Conservation (phyloP, 1,284 basidiomycete genomes). For the Schizophyllum amplum region DNA sequence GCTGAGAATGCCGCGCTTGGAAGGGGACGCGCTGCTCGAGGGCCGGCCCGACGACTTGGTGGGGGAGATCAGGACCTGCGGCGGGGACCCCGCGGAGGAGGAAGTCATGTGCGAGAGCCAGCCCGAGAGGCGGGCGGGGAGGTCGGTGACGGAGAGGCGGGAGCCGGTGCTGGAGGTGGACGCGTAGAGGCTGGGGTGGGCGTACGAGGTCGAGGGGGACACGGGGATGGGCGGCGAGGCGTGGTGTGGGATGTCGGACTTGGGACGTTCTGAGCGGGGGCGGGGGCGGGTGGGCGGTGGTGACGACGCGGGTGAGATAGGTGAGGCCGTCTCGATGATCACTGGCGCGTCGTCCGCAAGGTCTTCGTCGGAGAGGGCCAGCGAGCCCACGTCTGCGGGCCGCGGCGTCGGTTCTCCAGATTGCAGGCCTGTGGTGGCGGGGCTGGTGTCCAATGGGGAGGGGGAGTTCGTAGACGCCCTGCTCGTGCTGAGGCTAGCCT, state of each 20-base stretch:
- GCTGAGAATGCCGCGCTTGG: not conserved
- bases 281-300: no score
- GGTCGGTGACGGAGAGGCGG: conserved; percentile 22
- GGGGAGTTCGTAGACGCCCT: conserved; percentile 1
- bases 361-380: not conserved
- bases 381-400: not conserved
- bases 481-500: conserved; percentile 3
- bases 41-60: not conserved
- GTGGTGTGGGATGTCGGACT: conserved; percentile 15
- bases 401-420: not conserved
- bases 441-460: not conserved
- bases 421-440: not conserved
- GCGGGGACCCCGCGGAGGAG: not conserved
- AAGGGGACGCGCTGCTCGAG: not conserved
- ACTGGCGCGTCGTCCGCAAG: conserved; percentile 36
- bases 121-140: conserved; percentile 58
- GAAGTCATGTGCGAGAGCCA: conserved; percentile 73
- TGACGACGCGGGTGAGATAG: no score
- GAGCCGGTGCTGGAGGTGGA: conserved; percentile 24
- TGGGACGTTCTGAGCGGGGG: conserved; percentile 34
- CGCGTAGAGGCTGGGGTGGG: conserved; percentile 14
- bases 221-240: conserved; percentile 12
- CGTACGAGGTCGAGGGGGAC: conserved; percentile 1
- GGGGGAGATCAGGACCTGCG: not conserved
- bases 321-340: conserved; percentile 42